Evolutionary conservation across 176 grass and related monocot species (phyloP), one percentile per base, ranked within the genome.

Genomic region (Leersia perrieri): DNA sequence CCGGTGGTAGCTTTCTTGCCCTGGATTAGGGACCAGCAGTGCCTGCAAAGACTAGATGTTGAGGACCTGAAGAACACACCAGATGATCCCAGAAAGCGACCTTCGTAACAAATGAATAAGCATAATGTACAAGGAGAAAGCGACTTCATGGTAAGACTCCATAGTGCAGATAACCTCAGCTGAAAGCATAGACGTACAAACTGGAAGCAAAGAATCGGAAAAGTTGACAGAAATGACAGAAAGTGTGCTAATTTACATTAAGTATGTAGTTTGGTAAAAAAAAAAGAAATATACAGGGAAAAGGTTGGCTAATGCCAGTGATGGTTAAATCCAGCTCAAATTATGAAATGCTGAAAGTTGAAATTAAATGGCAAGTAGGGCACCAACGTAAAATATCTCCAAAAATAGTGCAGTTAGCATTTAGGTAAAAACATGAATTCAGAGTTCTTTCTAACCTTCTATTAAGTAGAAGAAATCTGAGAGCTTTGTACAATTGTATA

Each of bases 1-100:
- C 67, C 67, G 60, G 73, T 32, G 60, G 78, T 82, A 82, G 78
- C 72, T 86, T 86, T 89, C 87, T 82, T 81, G 51, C 66, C 77
- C 16, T 72, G 66, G 66, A 82, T 86, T 63, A 45, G 73, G 83
- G 88, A 86, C 88, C 68, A 74, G 67, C 60, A 36, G 66, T 20
- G 45, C 29, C 78, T 76, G 82, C 70, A 11, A 63, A 64, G 80
- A 73, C 70, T 26, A 27, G 36, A 63, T 62, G 61, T 31, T 33
- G 44, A 80, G 44, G 49, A 77, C 65, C 82, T 73, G 58, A 82
- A 60, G 61, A 68, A 60, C 73, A 73, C 30, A 82, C 31, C 20
- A 61, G 57, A 29, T 65, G 55, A 82, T 82, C 65, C 77, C 58
- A 77, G 77, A 89, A 77, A 86, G 42, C 60, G 29, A 85, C 38